Evolutionary conservation across 352 stramenopile species (phyloP).

Genomic region (Phytophthora foliorum): DNA sequence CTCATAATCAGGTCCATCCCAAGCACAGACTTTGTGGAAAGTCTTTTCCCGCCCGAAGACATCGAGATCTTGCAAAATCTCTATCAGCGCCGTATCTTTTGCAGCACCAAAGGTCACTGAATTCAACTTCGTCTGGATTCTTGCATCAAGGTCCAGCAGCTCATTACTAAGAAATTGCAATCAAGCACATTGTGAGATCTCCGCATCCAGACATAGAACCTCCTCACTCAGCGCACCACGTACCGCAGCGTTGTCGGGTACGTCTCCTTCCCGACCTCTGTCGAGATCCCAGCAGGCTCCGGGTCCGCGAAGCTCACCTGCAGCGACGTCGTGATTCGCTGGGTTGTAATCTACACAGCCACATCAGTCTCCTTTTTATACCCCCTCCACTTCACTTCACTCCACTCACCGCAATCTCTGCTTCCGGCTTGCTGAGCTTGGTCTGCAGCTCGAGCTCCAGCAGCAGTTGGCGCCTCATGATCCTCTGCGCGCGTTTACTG

Average conservation of each 20-base stretch:
- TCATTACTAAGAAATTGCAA: slow-evolving; percentile 5
- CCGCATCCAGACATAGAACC: not conserved
- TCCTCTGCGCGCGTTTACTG: slow-evolving; percentile 38
- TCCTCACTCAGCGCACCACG: not conserved
- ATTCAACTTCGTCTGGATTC: slow-evolving; percentile 33
- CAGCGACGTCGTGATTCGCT: slow-evolving; percentile 33
- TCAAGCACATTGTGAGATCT: not conserved
- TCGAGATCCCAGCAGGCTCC: slow-evolving; percentile 28
- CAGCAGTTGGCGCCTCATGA: slow-evolving; percentile 45
- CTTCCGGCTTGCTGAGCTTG: slow-evolving; percentile 37
- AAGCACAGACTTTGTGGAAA: slow-evolving; percentile 32
- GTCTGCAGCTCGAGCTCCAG: slow-evolving; percentile 54
- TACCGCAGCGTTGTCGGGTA: slow-evolving; percentile 29
- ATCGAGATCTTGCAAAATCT: slow-evolving; percentile 28
- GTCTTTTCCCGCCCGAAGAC: slow-evolving; percentile 35
- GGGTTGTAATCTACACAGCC: slow-evolving; percentile 28
- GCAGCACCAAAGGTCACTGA: slow-evolving; percentile 12
- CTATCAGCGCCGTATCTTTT: slow-evolving; percentile 1
- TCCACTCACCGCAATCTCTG: slow-evolving; percentile 29
- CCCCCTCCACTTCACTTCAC: not conserved
- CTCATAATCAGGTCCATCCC: slow-evolving; percentile 25
- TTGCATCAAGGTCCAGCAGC: slow-evolving; percentile 27
- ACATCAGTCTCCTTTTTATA: slow-evolving; percentile 10
- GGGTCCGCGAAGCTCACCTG: slow-evolving; percentile 33
- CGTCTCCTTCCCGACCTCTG: slow-evolving; percentile 31